Conservation (phyloP, 192 early-diverging fungal genomes). For the Physocladia obscura region DNA sequence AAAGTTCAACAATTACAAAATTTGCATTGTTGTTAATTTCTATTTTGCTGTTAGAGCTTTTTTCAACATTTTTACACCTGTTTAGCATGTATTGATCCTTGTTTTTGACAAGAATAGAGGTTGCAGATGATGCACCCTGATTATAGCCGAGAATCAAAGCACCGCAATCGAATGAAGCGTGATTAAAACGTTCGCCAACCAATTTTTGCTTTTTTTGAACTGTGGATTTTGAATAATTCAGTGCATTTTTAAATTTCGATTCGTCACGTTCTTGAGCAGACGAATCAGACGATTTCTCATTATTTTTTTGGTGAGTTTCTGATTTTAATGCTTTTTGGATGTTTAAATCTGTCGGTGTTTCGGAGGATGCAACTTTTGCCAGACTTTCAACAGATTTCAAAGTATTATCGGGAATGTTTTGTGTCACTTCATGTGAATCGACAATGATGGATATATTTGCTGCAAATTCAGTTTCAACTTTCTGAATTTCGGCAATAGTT, state of each 20-base stretch:
- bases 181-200: conserved; percentile 93
- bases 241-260: no score
- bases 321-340: neutral
- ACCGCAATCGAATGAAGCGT: conserved; percentile 91
- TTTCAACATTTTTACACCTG: conserved; percentile 56
- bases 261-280: neutral
- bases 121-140: conserved; percentile 77
- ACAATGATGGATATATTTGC: no score
- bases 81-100: conserved; percentile 98
- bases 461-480: no score
- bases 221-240: neutral
- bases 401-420: no score
- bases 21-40: conserved; percentile 35
- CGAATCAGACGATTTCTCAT: neutral
- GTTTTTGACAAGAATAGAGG: conserved; percentile 79
- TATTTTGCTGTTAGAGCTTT: neutral
- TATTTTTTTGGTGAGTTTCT: no score
- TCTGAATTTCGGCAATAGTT: no score
- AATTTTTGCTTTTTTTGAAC: neutral
- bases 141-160: conserved; percentile 83
- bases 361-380: neutral
- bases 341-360: neutral
- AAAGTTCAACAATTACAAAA: conserved; percentile 91
- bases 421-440: no score
- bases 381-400: no score